phyloP scores from a whole-genome alignment of 2,329 filamentous ascomycete species.

The Fusarium nurragi region DNA sequence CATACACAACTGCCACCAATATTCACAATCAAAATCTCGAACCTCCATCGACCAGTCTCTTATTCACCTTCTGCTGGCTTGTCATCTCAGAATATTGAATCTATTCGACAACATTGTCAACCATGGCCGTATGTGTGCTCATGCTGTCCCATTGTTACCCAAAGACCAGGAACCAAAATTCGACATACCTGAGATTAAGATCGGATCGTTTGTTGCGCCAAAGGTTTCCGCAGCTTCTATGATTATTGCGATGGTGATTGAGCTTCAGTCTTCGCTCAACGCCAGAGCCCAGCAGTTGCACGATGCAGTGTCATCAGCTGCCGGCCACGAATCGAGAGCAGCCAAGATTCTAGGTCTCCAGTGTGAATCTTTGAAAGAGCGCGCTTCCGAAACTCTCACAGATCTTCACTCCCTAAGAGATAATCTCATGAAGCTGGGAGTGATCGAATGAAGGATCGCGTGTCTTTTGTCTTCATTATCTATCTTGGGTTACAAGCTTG shows the following conservation, averaged over 20 bases:
- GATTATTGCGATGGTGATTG: slow-evolving; percentile 47
- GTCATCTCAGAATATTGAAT: slow-evolving; percentile 52
- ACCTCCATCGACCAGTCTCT: slow-evolving; percentile 48
- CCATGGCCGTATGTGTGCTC: slow-evolving; percentile 47
- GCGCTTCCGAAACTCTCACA: slow-evolving; percentile 31
- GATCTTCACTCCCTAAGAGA: slow-evolving; percentile 26
- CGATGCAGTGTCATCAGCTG: slow-evolving; percentile 5
- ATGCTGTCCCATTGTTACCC: slow-evolving; percentile 43
- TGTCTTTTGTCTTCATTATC: neutral
- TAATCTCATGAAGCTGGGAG: slow-evolving; percentile 12
- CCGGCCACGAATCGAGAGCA: slow-evolving; percentile 24
- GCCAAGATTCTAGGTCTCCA: slow-evolving; percentile 41
- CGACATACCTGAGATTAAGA: slow-evolving; percentile 52
- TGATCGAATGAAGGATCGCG: slow-evolving; percentile 10
- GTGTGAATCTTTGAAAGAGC: slow-evolving; percentile 42
- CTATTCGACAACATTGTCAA: slow-evolving; percentile 49
- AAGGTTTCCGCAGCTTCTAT: slow-evolving; percentile 48
- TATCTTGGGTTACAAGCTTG: neutral
- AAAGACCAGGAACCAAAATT: slow-evolving; percentile 46
- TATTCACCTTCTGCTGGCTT: slow-evolving; percentile 50
- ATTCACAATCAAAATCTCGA: slow-evolving; percentile 18
- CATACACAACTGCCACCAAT: slow-evolving; percentile 43
- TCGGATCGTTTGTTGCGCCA: slow-evolving; percentile 52
- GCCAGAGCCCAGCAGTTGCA: slow-evolving; percentile 26
- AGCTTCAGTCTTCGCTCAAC: slow-evolving; percentile 44